Percentiles rank a stretch among this genome's conserved stretches.
Conservation (phyloP, 805 yeast species). For the Zygosaccharomyces bisporus region DNA sequence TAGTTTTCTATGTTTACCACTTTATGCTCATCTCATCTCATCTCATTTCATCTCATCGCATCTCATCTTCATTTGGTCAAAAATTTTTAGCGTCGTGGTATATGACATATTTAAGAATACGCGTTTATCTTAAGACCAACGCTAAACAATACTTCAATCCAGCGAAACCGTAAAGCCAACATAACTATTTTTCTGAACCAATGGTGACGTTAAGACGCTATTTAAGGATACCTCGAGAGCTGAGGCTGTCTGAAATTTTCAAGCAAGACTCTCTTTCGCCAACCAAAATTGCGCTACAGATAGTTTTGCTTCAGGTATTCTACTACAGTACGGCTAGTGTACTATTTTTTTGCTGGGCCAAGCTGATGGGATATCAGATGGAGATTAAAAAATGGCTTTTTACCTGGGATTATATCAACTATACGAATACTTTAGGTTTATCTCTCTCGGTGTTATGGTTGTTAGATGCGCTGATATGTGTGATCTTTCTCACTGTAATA, state of each 20-base stretch:
- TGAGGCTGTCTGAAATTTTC: conserved; percentile 31
- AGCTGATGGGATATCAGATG: conserved; percentile 68
- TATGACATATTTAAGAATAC: conserved; percentile 2
- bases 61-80: conserved; percentile 10
- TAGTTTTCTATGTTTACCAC: background rate
- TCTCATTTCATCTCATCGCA: conserved; percentile 27
- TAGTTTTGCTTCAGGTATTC: conserved; percentile 68
- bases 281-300: conserved; percentile 60
- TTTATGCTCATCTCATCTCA: conserved; percentile 3
- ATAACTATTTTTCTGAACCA: background rate
- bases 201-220: conserved; percentile 31
- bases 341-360: conserved; percentile 60
- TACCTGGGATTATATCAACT: conserved; percentile 70
- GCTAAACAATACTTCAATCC: background rate
- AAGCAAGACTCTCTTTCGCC: conserved; percentile 52
- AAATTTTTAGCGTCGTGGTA: conserved; percentile 2
- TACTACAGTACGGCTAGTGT: conserved; percentile 72
- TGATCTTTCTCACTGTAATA: conserved; percentile 74
- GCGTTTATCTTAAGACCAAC: background rate
- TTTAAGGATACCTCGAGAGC: conserved; percentile 30
- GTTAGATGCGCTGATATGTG: conserved; percentile 76
- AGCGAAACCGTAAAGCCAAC: too few species aligned
- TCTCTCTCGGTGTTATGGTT: conserved; percentile 75
- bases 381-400: conserved; percentile 62
- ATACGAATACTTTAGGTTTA: conserved; percentile 77